Base-by-base conservation (phyloP, 1,284 basidiomycete genomes). In the Melampsora larici-populina region DNA sequence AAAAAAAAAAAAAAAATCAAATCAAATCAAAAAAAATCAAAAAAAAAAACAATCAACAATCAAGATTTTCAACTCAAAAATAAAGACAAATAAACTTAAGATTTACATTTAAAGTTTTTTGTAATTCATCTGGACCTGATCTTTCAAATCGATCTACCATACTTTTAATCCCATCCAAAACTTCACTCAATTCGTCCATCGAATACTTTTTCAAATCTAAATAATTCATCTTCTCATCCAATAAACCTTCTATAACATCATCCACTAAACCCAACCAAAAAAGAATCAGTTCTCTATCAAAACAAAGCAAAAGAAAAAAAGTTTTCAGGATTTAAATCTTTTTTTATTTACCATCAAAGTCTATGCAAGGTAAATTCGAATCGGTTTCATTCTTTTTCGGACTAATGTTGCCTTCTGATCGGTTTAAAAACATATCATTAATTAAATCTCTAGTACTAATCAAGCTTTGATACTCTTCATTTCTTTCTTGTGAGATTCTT, bases 281-380 rank as follows among this genome's bases (percentile, higher is more conserved):
- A 1, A 46, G 15, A 29, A 15, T 48, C 13, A n/a, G 18, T 26
- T 2, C 49, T 31, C 63, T 24, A 26, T 6, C 13, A 40, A 69
- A 70, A 3, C 18, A 51, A 31, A 24, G 21, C 2, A 24, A 3
- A 70, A 43, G n/a, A 58, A 58, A n/a, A n/a, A n/a, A n/a, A n/a
- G n/a, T n/a, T n/a, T n/a, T n/a, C n/a, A n/a, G n/a, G n/a, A n/a
- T n/a, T n/a, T n/a, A n/a, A n/a, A n/a, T n/a, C n/a, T n/a, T n/a
- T n/a, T n/a, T n/a, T n/a, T n/a, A 73, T 64, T 26, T 40, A 75
- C 73, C 73, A 75, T 75, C 73, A 31, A 75, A 75, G 2, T 36
- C 73, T 36, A 63, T 18, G 1, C 1, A 43, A 9, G 40, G 40
- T 1, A 43, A 1, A 13, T 43, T 7, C 1, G 11, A 9, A 43